Evolutionary conservation across 2,329 filamentous ascomycete species (phyloP).

Genomic region (Aschersonia sp.): DNA sequence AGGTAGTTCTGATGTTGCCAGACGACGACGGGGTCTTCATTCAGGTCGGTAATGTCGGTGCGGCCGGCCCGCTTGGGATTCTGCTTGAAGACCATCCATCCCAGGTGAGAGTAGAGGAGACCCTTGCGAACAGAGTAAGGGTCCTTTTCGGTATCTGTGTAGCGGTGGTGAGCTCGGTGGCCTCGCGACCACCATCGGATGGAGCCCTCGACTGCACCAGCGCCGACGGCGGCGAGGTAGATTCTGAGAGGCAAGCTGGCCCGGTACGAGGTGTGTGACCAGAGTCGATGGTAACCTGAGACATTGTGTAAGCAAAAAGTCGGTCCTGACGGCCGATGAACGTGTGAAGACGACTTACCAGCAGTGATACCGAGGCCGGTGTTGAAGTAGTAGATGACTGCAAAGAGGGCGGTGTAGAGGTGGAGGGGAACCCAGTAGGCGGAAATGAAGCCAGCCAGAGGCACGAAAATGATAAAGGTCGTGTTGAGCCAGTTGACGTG

Average conservation of each 20-base stretch:
- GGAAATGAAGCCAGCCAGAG: conserved; percentile 56
- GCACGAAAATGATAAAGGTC: conserved; percentile 64
- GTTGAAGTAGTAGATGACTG: conserved; percentile 70
- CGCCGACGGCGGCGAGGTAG: conserved; percentile 68
- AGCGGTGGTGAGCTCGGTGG: conserved; percentile 79
- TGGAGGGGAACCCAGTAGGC: conserved; percentile 67
- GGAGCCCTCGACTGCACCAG: conserved; percentile 72
- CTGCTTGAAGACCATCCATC: conserved; percentile 91
- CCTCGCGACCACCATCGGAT: conserved; percentile 82
- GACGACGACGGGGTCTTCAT: conserved; percentile 71
- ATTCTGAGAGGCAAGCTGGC: conserved; percentile 62
- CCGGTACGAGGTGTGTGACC: conserved; percentile 77
- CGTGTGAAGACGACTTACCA: conserved; percentile 31
- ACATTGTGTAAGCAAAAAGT: not conserved
- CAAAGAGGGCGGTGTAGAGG: conserved; percentile 56
- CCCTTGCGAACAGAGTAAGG: conserved; percentile 86
- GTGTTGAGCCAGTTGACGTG: conserved; percentile 93
- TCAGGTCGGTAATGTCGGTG: conserved; percentile 77
- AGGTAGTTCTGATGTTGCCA: conserved; percentile 84
- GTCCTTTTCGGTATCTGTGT: conserved; percentile 86
- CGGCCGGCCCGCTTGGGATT: conserved; percentile 81
- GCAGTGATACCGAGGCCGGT: conserved; percentile 70
- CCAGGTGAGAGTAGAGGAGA: conserved; percentile 62
- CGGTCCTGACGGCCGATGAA: not conserved
- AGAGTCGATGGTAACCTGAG: conserved; percentile 48